Conservation (phyloP, 805 yeast genomes). For the Lachancea mirantina region DNA sequence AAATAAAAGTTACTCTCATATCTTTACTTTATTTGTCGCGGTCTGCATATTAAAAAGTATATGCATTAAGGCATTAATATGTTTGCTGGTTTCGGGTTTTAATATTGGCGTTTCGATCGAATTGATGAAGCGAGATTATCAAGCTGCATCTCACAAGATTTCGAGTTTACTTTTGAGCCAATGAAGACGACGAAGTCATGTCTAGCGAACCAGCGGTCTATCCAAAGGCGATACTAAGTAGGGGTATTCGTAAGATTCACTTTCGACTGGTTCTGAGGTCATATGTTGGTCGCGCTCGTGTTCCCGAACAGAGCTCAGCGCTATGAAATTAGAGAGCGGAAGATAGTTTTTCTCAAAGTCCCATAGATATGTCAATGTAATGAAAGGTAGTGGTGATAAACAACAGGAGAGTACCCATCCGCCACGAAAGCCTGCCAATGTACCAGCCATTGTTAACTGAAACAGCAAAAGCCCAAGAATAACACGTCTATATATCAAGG, state of each 20-base stretch:
- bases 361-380: conserved; percentile 61
- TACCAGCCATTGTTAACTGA: conserved; percentile 90
- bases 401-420: conserved; percentile 70
- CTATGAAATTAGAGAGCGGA: conserved; percentile 80
- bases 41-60: conserved; percentile 16
- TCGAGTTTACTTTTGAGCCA: too few species aligned
- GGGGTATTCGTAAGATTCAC: conserved; percentile 68
- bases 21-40: conserved; percentile 15
- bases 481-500: conserved; percentile 74
- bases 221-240: conserved; percentile 61
- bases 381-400: conserved; percentile 68
- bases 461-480: conserved; percentile 74
- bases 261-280: conserved; percentile 19
- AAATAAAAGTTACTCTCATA: conserved; percentile 21
- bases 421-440: conserved; percentile 67
- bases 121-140: conserved; percentile 5
- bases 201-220: conserved; percentile 62
- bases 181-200: conserved; percentile 1
- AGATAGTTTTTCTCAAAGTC: conserved; percentile 74
- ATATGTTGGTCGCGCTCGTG: conserved; percentile 30
- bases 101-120: conserved; percentile 3
- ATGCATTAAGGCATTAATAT: conserved; percentile 18
- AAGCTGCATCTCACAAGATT: too few species aligned
- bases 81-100: conserved; percentile 17
- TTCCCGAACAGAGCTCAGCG: conserved; percentile 68